These are phyloP conservation scores for Friedmanniomyces endolithicus DNA, from an alignment of 495 filamentous ascomycete genomes.

Conservation along the genomic window DNA sequence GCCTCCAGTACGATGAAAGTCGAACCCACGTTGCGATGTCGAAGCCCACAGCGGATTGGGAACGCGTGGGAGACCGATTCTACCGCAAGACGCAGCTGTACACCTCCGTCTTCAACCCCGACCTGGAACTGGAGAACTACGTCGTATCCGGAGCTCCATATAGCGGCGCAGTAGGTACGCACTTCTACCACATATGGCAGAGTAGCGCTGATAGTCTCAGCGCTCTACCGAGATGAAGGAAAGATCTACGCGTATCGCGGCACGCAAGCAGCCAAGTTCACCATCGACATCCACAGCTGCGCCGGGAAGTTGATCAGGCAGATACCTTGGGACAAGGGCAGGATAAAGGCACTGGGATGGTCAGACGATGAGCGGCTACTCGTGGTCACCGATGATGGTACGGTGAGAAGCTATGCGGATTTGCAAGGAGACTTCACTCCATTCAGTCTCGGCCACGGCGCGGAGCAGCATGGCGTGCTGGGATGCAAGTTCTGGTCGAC, in stretches of 20 bases:
- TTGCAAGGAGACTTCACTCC: conserved; percentile 88
- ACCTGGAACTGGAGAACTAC: conserved; percentile 91
- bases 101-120: conserved; percentile 78
- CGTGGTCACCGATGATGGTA: conserved; percentile 78
- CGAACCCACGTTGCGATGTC: conserved; percentile 20
- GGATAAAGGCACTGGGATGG: conserved; percentile 85
- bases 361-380: conserved; percentile 92
- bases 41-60: conserved; percentile 81
- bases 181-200: neutral
- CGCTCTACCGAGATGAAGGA: conserved; percentile 76
- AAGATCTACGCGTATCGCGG: conserved; percentile 69
- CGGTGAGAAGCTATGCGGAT: conserved; percentile 82
- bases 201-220: conserved; percentile 36
- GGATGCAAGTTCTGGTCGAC: conserved; percentile 82
- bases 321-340: conserved; percentile 83
- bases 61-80: conserved; percentile 77
- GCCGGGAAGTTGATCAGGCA: conserved; percentile 70
- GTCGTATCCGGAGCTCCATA: conserved; percentile 87
- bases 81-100: conserved; percentile 91
- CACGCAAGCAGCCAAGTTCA: conserved; percentile 58
- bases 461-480: conserved; percentile 75
- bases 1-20: neutral
- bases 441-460: conserved; percentile 80
- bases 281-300: conserved; percentile 88
- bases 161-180: conserved; percentile 78